Conservation (phyloP, 2,329 filamentous ascomycete species). For the Penicillium sp. region DNA sequence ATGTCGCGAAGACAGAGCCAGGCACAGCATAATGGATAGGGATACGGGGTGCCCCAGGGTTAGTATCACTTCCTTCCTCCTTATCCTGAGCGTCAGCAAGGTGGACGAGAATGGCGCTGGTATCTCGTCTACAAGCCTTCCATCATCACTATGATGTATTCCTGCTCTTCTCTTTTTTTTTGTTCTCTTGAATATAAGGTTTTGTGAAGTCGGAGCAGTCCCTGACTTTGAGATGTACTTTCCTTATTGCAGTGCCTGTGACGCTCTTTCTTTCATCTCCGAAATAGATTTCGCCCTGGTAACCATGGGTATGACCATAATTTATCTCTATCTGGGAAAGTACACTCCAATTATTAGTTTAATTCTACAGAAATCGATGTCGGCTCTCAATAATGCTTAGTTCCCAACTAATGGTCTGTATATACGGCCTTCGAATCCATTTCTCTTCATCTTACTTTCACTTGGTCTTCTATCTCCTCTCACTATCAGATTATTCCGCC, state of each 20-base stretch:
- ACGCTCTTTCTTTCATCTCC: neutral
- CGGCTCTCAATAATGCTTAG: neutral
- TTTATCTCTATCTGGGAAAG: neutral
- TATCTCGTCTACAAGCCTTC: neutral
- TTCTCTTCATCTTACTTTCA: neutral
- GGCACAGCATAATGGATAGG: slow-evolving; percentile 12
- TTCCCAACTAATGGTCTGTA: neutral
- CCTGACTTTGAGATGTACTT: neutral
- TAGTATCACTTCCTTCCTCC: slow-evolving; percentile 37
- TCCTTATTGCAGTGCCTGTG: neutral
- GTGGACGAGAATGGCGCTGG: slow-evolving; percentile 6
- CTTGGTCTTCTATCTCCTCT: neutral
- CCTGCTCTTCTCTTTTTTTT: neutral
- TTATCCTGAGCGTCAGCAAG: slow-evolving; percentile 22
- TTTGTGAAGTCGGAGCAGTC: neutral
- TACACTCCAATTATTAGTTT: neutral
- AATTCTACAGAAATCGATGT: neutral
- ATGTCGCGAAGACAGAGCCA: slow-evolving; percentile 14
- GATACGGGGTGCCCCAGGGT: slow-evolving; percentile 27
- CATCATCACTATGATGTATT: neutral
- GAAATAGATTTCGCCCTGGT: neutral
- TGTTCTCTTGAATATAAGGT: neutral
- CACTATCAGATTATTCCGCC: neutral
- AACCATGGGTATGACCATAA: neutral
- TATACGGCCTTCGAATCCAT: neutral